Base-by-base conservation (phyloP, 2,329 filamentous ascomycete genomes). In the Hymenoscyphus repandus region DNA sequence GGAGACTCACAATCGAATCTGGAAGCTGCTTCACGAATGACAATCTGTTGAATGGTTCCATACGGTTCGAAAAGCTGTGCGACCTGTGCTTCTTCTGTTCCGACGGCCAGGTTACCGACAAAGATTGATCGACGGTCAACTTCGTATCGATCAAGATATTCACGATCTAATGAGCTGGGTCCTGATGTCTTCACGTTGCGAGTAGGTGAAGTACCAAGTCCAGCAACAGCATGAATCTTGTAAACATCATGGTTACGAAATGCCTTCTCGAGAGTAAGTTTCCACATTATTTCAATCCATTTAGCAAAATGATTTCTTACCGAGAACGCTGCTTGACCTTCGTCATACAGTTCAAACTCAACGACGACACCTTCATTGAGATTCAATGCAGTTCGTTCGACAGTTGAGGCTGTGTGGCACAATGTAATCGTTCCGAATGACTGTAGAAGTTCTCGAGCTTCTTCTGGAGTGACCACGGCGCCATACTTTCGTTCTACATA, bases 311-410 rank as follows among this genome's bases (percentile, higher is more conserved):
- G 13, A 36, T 50, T 3, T 65, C 75, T 68, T 66, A 79, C 77
- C 22, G 66, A 60, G 30, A 73, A 66, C 4, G 79, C 71, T 50
- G 79, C 72, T 18, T 79, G 72, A 20, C 66, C 68, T 3, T 73
- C 67, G 52, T 82, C 75, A 45, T 78, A 83, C 55, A 69, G 70
- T 37, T 69, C 65, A 53, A 76, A 83, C 22, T 74, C 70, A 30
- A 80, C 71, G 5, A 79, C 56, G 1, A 79, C 68, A 10, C 63
- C 64, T 40, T 63, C 63, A 12, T 56, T 55, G 40, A 66, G 57
- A n/a, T 63, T 60, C 43, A 65, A 55, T 36, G 53, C 43, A 33
- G 56, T 55, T 41, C 58, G 59, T 48, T 66, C 64, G 36, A 62
- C 39, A 15, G 47, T 40, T 20, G 51, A 53, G 15, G 58, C 61